Evolutionary conservation across 352 stramenopile species (phyloP), one percentile per base, ranked within the genome.

Genomic region (Globisporangium rhizosaccharum): DNA sequence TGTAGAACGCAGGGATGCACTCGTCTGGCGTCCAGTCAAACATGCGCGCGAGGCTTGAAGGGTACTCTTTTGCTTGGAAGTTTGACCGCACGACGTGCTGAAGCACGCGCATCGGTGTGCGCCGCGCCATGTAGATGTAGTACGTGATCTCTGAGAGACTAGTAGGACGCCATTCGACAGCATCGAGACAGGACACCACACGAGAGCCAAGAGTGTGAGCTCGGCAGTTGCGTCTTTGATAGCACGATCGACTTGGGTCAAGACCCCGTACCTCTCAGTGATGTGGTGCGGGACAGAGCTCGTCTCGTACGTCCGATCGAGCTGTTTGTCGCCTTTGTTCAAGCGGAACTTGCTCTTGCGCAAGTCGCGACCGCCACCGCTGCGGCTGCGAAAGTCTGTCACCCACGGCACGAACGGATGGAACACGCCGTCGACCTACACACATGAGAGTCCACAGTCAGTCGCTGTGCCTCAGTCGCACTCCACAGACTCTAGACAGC

Each of bases 381-480:
- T 59, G 4, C 59, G 66, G 3, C 58, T 61, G 4, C 65, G 82
- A 59, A 98, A 97, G 67, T 98, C 90, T 12, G 88, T 96, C 11
- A 98, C 93, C 96, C 96, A 99, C 1, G 96, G 96, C n/a, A 99
- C 55, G 33, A 99, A 88, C 0, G 93, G 89, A 64, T 98, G 94
- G 60, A 96, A 96, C 12, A 81, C 73, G 26, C 75, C 69, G 57
- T 89, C 78, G 17, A 88, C 67, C 77, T 90, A 66, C 17, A 26
- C n/a, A 15, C 57, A 12, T 47, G 30, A 53, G 7, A 41, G 42
- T 7, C 20, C 3, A 6, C 37, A 48, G 26, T 39, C 20, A 54
- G 18, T 45, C 14, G 20, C 15, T 48, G n/a, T 23, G 39, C 14
- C 18, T 51, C 15, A 18, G 33, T 39, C 33, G 33, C 33, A 28